Conservation (phyloP, 2,329 filamentous ascomycete species). For the Rhynchosporium agropyri region DNA sequence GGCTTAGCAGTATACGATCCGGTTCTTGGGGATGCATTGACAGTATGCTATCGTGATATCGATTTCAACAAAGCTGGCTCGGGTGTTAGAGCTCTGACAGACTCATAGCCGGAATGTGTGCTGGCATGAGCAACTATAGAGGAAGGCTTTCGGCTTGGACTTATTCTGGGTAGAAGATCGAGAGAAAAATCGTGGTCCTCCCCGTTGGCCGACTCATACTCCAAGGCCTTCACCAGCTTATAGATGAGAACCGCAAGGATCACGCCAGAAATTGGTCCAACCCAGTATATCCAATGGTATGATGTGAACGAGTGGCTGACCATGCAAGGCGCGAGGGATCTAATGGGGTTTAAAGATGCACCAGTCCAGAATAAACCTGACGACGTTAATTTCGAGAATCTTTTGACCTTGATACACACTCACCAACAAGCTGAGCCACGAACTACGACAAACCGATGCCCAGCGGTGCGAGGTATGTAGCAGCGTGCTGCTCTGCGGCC, state of each 20-base stretch:
- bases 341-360: constrained; percentile 51
- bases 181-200: constrained; percentile 36
- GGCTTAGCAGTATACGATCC: background rate
- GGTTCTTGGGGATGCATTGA: background rate
- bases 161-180: constrained; percentile 12
- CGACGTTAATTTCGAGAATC: background rate
- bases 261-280: constrained; percentile 55
- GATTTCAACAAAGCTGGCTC: background rate
- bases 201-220: constrained; percentile 55
- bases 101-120: constrained; percentile 20
- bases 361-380: constrained; percentile 52
- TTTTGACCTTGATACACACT: constrained; percentile 9
- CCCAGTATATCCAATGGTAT: constrained; percentile 55
- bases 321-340: constrained; percentile 52
- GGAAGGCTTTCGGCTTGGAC: constrained; percentile 20
- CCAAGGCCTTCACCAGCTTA: constrained; percentile 52
- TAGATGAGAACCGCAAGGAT: constrained; percentile 54
- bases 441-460: constrained; percentile 53
- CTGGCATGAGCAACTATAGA: constrained; percentile 27
- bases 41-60: background rate
- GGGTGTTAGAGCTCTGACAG: background rate
- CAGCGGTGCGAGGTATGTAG: constrained; percentile 52
- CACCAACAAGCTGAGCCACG: constrained; percentile 48
- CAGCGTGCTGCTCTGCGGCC: constrained; percentile 53
- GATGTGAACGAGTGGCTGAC: constrained; percentile 46